Evolutionary conservation across 2,329 filamentous ascomycete species (phyloP), one percentile per base, ranked within the genome.

Genomic region (Claviceps humidiphila): DNA sequence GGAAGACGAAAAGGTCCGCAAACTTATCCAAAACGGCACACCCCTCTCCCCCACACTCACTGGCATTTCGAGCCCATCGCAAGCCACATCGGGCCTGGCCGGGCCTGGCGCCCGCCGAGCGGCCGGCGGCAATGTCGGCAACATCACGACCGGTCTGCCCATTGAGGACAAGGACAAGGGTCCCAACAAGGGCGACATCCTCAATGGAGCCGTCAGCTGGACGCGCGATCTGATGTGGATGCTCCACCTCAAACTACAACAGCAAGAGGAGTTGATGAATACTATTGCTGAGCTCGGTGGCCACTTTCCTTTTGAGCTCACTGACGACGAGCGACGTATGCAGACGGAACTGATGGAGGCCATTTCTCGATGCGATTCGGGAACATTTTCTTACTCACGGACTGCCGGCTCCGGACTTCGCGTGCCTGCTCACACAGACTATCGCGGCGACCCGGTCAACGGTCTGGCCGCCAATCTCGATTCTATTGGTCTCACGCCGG

Each of bases 151-250:
- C 58, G 89, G 90, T 14, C 77, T 97, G 34, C 91, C 93, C 0
- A 79, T 95, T 39, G 93, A 98, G 61, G 93, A 97, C 59, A 97
- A 97, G 67, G 93, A 98, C 71, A 97, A 97, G 66, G 93, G 93
- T 0, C 93, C 93, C 5, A 97, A 97, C 75, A 98, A 98, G 72
- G 93, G 93, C 48, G 93, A 98, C 61, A 97, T 98, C 54, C 83
- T 98, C 61, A 97, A 97, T 63, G 91, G 93, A 34, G 87, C 91
- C 38, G 93, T 97, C 51, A 89, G 89, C 69, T 98, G 93, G 93
- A 96, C 89, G 55, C 82, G 91, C 57, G 93, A 98, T 70, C 76
- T 98, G 50, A 95, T 97, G 89, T 97, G 93, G 93, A 85, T 94
- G 72, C 74, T 95, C 54, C 84, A 95, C 64, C 77, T 87, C 63